Conservation (phyloP, 495 filamentous ascomycete genomes). For the Hypoxylon trugodes region DNA sequence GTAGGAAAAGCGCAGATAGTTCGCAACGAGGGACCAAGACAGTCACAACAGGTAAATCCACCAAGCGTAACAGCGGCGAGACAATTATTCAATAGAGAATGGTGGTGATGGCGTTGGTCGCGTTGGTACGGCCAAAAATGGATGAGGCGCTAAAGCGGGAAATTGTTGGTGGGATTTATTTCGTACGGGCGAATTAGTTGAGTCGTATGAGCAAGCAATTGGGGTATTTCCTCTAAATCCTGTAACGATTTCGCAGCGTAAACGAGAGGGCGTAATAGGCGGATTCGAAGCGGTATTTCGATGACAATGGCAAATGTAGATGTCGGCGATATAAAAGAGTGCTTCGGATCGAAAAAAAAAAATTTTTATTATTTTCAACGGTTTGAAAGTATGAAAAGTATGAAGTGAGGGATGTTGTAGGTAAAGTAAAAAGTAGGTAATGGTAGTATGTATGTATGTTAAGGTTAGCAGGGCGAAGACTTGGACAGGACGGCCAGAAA, state of each 20-base stretch:
- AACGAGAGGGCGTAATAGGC: not conserved
- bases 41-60: slow-evolving; percentile 32
- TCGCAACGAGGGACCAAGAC: slow-evolving; percentile 29
- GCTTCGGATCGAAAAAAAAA: slow-evolving; percentile 11
- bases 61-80: slow-evolving; percentile 23
- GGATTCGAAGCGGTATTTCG: slow-evolving; percentile 4
- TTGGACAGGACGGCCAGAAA: slow-evolving; percentile 25
- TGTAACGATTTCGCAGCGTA: not conserved
- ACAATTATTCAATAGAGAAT: slow-evolving; percentile 14
- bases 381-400: slow-evolving; percentile 6
- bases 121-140: slow-evolving; percentile 9
- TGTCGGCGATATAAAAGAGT: slow-evolving; percentile 9
- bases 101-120: slow-evolving; percentile 1
- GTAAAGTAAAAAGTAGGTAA: too few species aligned
- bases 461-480: too few species aligned
- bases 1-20: slow-evolving; percentile 21
- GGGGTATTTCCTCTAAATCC: slow-evolving; percentile 1
- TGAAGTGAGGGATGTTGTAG: too few species aligned
- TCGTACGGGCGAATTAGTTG: not conserved
- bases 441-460: too few species aligned
- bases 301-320: slow-evolving; percentile 1
- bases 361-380: too few species aligned
- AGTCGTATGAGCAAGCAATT: slow-evolving; percentile 22
- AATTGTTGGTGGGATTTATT: slow-evolving; percentile 6
- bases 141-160: slow-evolving; percentile 10